Conservation (phyloP, 331 rosid species). For the Acacia concinna region DNA sequence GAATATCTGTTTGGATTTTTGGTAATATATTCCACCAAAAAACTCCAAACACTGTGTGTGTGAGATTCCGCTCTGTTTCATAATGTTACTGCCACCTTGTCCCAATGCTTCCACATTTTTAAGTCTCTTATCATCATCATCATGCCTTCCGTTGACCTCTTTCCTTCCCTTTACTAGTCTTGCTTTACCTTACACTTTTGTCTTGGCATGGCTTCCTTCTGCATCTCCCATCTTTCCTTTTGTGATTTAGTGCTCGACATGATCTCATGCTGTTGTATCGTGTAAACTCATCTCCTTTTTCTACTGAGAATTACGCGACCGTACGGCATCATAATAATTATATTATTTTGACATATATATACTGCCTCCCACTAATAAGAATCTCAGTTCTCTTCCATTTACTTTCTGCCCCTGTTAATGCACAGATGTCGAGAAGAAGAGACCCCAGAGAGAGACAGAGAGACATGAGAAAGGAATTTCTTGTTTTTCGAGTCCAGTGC, state of each 20-base stretch:
- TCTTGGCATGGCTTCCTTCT: neutral
- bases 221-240: neutral
- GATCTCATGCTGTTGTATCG: neutral
- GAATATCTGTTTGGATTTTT: neutral
- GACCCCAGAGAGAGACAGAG: too few relatives aligned
- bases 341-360: neutral
- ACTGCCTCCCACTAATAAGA: neutral
- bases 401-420: neutral
- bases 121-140: neutral
- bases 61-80: neutral
- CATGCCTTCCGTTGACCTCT: neutral
- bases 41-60: neutral
- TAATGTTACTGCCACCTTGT: neutral
- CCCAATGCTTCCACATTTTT: neutral
- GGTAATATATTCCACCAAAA: conserved; percentile 4
- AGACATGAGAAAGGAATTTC: neutral
- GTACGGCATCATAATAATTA: neutral
- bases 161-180: neutral
- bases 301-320: neutral
- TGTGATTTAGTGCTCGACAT: neutral
- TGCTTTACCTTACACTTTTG: neutral
- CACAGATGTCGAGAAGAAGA: too few relatives aligned
- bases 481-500: neutral
- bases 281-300: neutral
- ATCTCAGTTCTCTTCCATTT: neutral